Base-by-base conservation (phyloP, 2,329 filamentous ascomycete genomes). In the Verruconis gallopava region DNA sequence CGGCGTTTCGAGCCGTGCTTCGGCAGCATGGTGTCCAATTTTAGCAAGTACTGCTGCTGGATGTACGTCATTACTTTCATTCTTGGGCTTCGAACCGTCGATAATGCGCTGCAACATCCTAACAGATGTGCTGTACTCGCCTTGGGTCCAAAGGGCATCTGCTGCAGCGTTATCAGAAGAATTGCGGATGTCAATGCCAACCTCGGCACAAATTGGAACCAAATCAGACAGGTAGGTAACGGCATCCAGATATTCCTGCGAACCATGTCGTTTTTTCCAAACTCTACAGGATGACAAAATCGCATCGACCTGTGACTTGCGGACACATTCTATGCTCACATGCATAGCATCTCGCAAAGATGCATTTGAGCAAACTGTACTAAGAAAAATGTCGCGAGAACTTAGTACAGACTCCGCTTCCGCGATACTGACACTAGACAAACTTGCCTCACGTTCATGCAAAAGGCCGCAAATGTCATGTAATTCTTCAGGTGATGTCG, bases 101-200 rank as follows among this genome's bases (percentile, higher is more conserved):
- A 56, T 55, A 9, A 95, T 71, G 34, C 75, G 72, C 53, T 89
- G 81, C 15, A 96, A 73, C 72, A 96, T 88, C 28, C 79, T 74
- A 46, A 98, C 94, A 0, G 91, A 94, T 0, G 84, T 77, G 15
- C 80, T 76, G 66, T 85, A 84, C 59, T 98, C 89, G 11, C 86
- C 86, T 55, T 94, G 82, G 47, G 93, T 85, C 89, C 91, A 98
- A 1, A 98, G 66, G 4, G 93, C 85, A 53, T 82, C 85, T 9
- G 93, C 88, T 5, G 84, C 75, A 58, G 96, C 91, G 42, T 89
- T 74, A 48, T 79, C 77, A 30, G 86, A 75, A 11, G 79, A 79
- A 11, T 79, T 82, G 53, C 86, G 81, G 35, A 95, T 75, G 44
- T 78, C 73, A 2, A 96, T 63, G 0, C 81, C 84, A n/a, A 85